These are phyloP conservation scores for Apiotrichum gracile DNA, from an alignment of 1,284 basidiomycete species.

Conservation along the genomic window DNA sequence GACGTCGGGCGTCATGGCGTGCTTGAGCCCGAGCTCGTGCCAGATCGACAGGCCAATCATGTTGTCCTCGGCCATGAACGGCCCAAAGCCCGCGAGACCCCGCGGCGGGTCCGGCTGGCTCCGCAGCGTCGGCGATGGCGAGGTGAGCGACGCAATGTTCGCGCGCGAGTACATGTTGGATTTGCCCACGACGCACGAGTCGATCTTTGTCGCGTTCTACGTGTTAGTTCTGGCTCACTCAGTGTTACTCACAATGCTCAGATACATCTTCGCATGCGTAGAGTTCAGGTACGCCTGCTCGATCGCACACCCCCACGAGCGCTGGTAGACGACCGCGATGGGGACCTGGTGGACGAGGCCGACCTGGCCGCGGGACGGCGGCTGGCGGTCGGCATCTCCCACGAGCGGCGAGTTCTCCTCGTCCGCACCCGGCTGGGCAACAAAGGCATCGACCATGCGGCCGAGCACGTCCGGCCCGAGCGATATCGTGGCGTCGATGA, in stretches of 20 bases:
- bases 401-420: slow-evolving; percentile 30
- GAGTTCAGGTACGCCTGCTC: slow-evolving; percentile 95
- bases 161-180: slow-evolving; percentile 89
- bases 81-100: slow-evolving; percentile 69
- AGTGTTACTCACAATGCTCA: slow-evolving; percentile 62
- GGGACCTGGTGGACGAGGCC: slow-evolving; percentile 96
- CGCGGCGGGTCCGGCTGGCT: slow-evolving; percentile 29
- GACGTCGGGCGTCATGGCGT: slow-evolving; percentile 81
- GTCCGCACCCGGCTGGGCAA: slow-evolving; percentile 18
- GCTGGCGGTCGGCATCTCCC: slow-evolving; percentile 22
- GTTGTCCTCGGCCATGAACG: slow-evolving; percentile 90
- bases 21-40: slow-evolving; percentile 80
- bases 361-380: slow-evolving; percentile 49
- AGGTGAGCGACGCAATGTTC: slow-evolving; percentile 51
- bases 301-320: slow-evolving; percentile 67
- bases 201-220: slow-evolving; percentile 60
- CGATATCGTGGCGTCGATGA: slow-evolving; percentile 88
- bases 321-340: slow-evolving; percentile 68
- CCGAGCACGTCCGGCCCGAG: slow-evolving; percentile 74
- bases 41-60: slow-evolving; percentile 84
- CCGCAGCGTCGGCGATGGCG: slow-evolving; percentile 36
- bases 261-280: slow-evolving; percentile 98
- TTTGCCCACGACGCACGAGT: slow-evolving; percentile 96
- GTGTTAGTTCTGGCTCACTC: background rate
- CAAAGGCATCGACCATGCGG: slow-evolving; percentile 69